Base-by-base conservation (phyloP, 306 rosid genomes). In the Lablab purpureus region DNA sequence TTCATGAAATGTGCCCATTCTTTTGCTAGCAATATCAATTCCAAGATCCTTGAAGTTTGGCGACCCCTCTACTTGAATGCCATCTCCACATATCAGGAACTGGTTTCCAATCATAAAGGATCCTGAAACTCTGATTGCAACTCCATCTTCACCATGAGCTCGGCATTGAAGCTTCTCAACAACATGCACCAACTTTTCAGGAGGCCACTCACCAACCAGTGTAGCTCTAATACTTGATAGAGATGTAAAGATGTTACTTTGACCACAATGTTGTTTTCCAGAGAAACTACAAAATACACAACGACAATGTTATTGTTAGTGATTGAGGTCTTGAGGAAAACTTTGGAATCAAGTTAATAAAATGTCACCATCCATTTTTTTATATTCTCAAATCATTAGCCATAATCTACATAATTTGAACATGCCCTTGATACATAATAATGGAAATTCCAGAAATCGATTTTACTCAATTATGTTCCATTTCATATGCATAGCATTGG, bases 1-100 rank as follows among this genome's bases (percentile, higher is more conserved):
- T 83, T 94, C 98, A 37, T 74, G 91, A 76, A 94, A 94, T 28
- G 93, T 89, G 45, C 98, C 97, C 98, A 94, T 87, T 86, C 97
- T 73, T 86, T 80, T 92, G 77, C 88, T 88, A 27, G 94, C 10
- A 81, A 94, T 68, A 84, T 94, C 94, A 7, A 95, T 83, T 9
- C 86, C 85, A 76, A 95, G 99, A 78, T 95, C 98, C 79, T 95
- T 95, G 59, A 95, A 86, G 76, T 85, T 91, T 64, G 97, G 91
- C 84, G 92, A 75, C 28, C 97, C 99, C 81, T 95, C 99, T 40
- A 90, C 97, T 81, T 95, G 99, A 79, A 91, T 81, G 15, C 99
- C 99, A 34, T 95, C 99, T 83, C 99, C 99, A 82, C 97, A 95
- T 79, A 95, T 91, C 58, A 95, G 97, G 83, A 94, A 94, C 74